phyloP scores from a whole-genome alignment of 805 yeast genomes.

The Lachancea sp. region DNA sequence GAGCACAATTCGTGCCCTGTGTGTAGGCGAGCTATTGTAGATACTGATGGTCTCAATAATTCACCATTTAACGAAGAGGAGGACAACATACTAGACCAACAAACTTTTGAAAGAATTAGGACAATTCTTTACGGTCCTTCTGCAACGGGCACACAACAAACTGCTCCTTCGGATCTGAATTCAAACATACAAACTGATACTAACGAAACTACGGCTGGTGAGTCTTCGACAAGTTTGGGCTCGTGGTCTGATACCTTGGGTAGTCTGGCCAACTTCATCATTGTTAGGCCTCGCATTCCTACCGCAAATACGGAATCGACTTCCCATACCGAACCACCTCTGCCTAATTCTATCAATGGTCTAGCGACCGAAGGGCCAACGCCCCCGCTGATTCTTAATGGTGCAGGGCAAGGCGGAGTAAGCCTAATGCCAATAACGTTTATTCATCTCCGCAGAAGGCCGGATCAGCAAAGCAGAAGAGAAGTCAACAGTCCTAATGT shows the following conservation, averaged over 20 bases:
- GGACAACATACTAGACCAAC: slow-evolving; percentile 3
- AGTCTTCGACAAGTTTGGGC: neutral
- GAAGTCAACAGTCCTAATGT: neutral
- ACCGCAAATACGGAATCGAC: neutral
- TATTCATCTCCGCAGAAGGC: slow-evolving; percentile 6
- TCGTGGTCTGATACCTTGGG: slow-evolving; percentile 2
- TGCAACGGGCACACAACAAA: neutral
- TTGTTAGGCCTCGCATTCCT: slow-evolving; percentile 7
- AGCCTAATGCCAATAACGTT: slow-evolving; percentile 8
- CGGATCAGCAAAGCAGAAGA: neutral
- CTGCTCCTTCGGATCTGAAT: neutral
- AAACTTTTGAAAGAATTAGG: slow-evolving; percentile 28
- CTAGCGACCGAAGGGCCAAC: neutral
- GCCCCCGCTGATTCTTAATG: neutral
- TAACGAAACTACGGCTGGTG: neutral
- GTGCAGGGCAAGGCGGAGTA: slow-evolving; percentile 5
- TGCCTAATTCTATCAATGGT: neutral
- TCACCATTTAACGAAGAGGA: slow-evolving; percentile 5
- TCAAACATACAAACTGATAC: neutral
- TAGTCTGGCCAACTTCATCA: slow-evolving; percentile 2
- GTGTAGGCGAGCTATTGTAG: slow-evolving; percentile 58
- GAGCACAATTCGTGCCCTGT: slow-evolving; percentile 76
- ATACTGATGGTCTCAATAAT: slow-evolving; percentile 13
- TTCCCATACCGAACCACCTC: neutral
- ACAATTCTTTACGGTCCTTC: slow-evolving; percentile 6